Base-by-base conservation (phyloP, 805 yeast species). In the Candida ponderosae region DNA sequence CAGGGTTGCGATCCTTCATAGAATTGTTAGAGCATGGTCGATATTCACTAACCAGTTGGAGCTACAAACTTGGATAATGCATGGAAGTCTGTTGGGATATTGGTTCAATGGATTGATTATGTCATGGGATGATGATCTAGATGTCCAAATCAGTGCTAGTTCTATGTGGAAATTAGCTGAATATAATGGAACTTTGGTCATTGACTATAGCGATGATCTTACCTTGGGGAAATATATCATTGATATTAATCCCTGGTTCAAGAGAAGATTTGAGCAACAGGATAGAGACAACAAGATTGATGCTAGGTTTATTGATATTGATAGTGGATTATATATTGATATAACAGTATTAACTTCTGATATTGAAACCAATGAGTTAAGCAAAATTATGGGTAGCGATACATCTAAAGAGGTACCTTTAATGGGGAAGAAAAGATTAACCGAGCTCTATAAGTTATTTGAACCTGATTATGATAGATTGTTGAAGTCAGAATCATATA, bases 81-180 rank as follows among this genome's bases (percentile, higher is more conserved):
- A 79, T 51, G 87, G 87, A 2, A 61, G 81, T 2, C 59, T 79
- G 43, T 62, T 77, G 29, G 76, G 81, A 10, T 77, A 82, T 74
- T 62, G 74, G 44, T 76, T 82, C 72, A 76, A 76, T 49, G 84
- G 85, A 0, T 44, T 72, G 37, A 59, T 65, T 6, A 66, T 79
- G 53, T 81, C 83, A 1, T 79, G 84, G 83, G 87, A 79, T 51
- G 64, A 67, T 38, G 87, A 79, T 52, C 58, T 74, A 35, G 87
- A 79, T 57, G 76, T 79, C 19, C 81, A 79, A 45, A 68, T 79
- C 63, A 74, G 85, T 2, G 18, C 42, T 1, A 23, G 29, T 8
- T 36, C 46, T 10, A 42, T 44, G 27, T 43, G 41, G 40, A 34
- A 37, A 23, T 29, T 44, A 18, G 28, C 38, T 15, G 18, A 33